Evolutionary conservation across 2,329 filamentous ascomycete genomes (phyloP), one percentile per base, ranked within the genome.

Genomic region (Arthrobotrys musiformis): DNA sequence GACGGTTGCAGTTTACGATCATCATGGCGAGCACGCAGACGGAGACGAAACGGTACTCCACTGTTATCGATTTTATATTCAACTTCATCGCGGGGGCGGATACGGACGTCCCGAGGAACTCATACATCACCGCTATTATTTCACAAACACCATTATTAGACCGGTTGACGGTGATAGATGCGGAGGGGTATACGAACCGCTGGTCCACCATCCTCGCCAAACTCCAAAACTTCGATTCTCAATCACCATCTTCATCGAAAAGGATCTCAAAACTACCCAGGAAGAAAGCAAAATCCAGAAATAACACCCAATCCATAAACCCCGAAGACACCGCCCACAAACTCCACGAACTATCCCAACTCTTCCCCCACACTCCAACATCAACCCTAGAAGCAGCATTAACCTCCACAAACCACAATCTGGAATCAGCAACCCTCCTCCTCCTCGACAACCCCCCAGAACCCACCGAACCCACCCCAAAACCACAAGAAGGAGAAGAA

Each of bases 1-100:
- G 64, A n/a, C 56, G 72, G 24, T 35, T 76, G 11, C 24, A 61
- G 60, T 76, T 76, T 42, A 70, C 58, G 1, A 37, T 66, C 5
- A 50, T 76, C 19, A 46, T 70, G 44, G 64, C 72, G 28, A 40
- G 24, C 7, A 69, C 50, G 4, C 72, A 70, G 50, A 13, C 58
- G 9, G 50, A 67, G 0, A 19, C 24, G 3, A 62, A 58, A 42
- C 48, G 58, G 6, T 70, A 70, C 33, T 70, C 64, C 7, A 33
- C 50, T 17, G 11, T 66, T 8, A 66, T 70, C 8, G 72, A 76
- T 22, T 76, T 76, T 30, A 4, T 76, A 7, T 76, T 76, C 48
- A 76, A 69, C 35, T 26, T 70, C n/a, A 54, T 58, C 11, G 40
- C 56, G 0, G 58, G 26, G 4, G 63, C 54, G 26, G 56, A 63